Base-by-base conservation (phyloP, 345 rosid species). In the Lepidium africanum region DNA sequence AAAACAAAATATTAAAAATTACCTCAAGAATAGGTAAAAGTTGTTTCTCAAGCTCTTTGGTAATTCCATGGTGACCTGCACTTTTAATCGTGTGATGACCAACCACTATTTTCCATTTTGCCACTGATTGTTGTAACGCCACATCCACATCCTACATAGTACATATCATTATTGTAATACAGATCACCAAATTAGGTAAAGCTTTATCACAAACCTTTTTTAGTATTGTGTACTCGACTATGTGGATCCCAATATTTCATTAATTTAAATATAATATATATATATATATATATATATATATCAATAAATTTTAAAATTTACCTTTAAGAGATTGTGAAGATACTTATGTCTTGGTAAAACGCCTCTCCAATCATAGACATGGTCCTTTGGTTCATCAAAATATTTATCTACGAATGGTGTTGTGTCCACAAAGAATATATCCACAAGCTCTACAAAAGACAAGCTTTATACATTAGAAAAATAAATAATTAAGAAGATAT, bases 81-180 rank as follows among this genome's bases (percentile, higher is more conserved):
- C 91, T 90, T 71, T 68, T 81, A 19, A 90, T 87, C 45, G 94
- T 82, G 59, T 87, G 96, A 49, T 90, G 96, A 2, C 96, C 96
- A 0, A 90, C 85, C n/a, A 86, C 91, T 15, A 90, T 78, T 67
- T 87, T 87, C 96, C 96, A 90, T 59, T 73, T 74, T 0, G 91
- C 90, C 6, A 9, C 47, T 32, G 94, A 90, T 37, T 72, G 65
- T 72, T 65, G 79, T 30, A 91, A 59, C 5, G 74, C 70, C 75
- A 69, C 78, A 14, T 68, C 55, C 1, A 69, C 61, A 46, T 75
- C 74, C 78, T 75, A n/a, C n/a, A n/a, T n/a, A n/a, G n/a, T 39
- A 38, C n/a, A n/a, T n/a, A 23, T 11, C 8, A 30, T 27, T 36
- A 3, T 36, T 8, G 41, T 40, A 21, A 23, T 0, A 1, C 7